A percentile compares a stretch with the other conserved stretches of the same genome.
Evolutionary conservation across 139 green algal species (phyloP).

Genomic region (Chlorella sp.): DNA sequence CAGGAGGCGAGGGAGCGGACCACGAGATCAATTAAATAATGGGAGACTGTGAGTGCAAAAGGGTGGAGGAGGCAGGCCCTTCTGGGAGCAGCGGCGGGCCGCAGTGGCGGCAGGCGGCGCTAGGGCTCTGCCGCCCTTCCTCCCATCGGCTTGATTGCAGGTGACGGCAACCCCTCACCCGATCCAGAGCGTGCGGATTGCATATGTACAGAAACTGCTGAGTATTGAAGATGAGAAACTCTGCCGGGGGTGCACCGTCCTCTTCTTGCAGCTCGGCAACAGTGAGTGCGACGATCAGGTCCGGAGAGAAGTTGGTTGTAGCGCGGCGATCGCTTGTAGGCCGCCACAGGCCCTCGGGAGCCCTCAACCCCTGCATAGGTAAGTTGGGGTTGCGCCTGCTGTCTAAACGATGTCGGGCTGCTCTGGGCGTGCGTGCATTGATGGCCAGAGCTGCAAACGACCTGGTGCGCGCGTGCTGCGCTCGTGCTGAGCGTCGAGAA

Average conservation of each 20-base stretch:
- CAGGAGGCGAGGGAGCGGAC: neutral
- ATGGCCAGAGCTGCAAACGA: too few species aligned
- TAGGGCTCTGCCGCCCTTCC: too few species aligned
- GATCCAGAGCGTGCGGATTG: neutral
- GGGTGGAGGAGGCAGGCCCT: neutral
- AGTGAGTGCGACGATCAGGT: neutral
- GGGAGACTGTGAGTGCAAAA: neutral
- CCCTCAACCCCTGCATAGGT: neutral
- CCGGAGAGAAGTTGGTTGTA: constrained; percentile 13
- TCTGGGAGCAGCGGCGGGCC: too few species aligned
- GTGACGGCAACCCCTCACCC: neutral
- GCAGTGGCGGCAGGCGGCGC: too few species aligned
- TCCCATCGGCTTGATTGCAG: too few species aligned
- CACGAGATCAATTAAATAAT: neutral
- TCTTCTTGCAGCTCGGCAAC: neutral
- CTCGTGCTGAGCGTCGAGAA: too few species aligned
- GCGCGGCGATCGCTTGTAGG: neutral
- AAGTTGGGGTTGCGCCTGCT: too few species aligned
- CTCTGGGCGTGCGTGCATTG: too few species aligned
- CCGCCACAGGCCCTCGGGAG: constrained; percentile 22
- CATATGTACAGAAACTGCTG: constrained; percentile 16
- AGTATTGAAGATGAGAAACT: neutral
- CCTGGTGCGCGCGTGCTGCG: too few species aligned
- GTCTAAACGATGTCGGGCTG: too few species aligned
- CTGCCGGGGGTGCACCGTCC: neutral